A percentile compares a stretch with the other conserved stretches of the same genome.
Conservation (phyloP, 2,329 filamentous ascomycete genomes). For the Colletotrichum navitas region DNA sequence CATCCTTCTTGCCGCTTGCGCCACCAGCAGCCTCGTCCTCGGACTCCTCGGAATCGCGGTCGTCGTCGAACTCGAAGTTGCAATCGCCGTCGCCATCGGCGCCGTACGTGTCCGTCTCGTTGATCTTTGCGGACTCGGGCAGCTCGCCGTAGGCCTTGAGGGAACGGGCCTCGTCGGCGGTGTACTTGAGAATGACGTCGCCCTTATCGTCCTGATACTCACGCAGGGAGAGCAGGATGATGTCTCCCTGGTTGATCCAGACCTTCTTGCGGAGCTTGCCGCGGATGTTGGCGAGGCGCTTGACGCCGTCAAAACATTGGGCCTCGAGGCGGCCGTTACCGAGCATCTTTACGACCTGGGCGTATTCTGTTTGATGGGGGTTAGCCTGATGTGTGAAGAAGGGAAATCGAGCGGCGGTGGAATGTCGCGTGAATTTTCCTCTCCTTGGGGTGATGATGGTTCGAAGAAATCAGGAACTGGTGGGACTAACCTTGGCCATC, state of each 20-base stretch:
- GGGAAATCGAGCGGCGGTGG: not conserved
- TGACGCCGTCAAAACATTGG: constrained; percentile 93
- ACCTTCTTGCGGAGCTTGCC: constrained; percentile 99
- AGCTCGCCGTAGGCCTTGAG: constrained; percentile 98
- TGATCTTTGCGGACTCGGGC: constrained; percentile 98
- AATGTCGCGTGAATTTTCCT: not conserved
- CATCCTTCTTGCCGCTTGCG: constrained; percentile 77
- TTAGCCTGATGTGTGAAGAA: constrained; percentile 15
- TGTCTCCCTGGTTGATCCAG: constrained; percentile 99
- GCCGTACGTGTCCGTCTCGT: constrained; percentile 96
- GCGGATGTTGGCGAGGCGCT: constrained; percentile 76
- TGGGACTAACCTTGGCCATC: constrained; percentile 81
- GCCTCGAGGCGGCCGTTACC: constrained; percentile 95
- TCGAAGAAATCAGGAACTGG: not conserved
- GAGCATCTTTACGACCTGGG: constrained; percentile 95
- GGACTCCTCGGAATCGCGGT: constrained; percentile 72
- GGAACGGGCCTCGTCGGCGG: constrained; percentile 91
- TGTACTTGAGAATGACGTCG: constrained; percentile 97
- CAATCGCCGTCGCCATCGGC: constrained; percentile 94
- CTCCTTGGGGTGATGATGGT: not conserved
- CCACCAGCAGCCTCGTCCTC: constrained; percentile 66
- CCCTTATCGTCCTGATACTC: constrained; percentile 97
- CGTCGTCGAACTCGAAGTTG: constrained; percentile 99
- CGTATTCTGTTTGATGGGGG: constrained; percentile 73
- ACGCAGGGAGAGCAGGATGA: constrained; percentile 87